A percentile compares a stretch with the other conserved stretches of the same genome.
These are phyloP conservation scores for Ballota nigra DNA, from an alignment of 257 asterid genomes.

Conservation along the genomic window DNA sequence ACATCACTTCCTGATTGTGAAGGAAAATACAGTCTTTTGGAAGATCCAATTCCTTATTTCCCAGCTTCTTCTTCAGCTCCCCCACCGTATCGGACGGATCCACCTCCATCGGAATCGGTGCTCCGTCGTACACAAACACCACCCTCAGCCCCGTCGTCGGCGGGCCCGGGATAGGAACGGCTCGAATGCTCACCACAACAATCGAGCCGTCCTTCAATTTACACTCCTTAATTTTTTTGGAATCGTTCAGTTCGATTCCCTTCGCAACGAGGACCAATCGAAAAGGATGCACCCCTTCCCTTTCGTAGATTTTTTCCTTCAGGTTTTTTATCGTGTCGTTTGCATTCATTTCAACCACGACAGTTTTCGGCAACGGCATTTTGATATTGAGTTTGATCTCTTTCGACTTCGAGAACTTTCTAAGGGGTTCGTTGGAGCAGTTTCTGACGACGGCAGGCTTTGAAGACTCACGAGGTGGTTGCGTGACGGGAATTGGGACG, in stretches of 20 bases:
- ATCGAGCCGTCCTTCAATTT: slow-evolving; percentile 37
- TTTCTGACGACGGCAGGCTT: too few species aligned
- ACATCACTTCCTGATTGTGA: slow-evolving; percentile 65
- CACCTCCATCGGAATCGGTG: slow-evolving; percentile 47
- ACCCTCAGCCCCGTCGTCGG: slow-evolving; percentile 26
- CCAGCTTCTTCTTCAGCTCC: slow-evolving; percentile 46
- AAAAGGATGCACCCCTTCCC: slow-evolving; percentile 29
- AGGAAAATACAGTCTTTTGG: slow-evolving; percentile 63
- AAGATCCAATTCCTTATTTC: slow-evolving; percentile 42
- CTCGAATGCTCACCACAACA: slow-evolving; percentile 28
- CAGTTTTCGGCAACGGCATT: slow-evolving; percentile 32
- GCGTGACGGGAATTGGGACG: not conserved
- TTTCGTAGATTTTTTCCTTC: slow-evolving; percentile 50
- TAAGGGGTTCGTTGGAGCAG: too few species aligned
- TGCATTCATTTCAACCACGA: slow-evolving; percentile 33
- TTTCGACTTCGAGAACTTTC: too few species aligned
- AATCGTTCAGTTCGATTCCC: slow-evolving; percentile 45
- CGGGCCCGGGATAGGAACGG: not conserved
- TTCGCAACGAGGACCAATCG: slow-evolving; percentile 32
- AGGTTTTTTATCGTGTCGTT: slow-evolving; percentile 35
- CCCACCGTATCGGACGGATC: slow-evolving; percentile 43
- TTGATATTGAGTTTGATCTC: slow-evolving; percentile 26
- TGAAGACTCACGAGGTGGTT: too few species aligned
- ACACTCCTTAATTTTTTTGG: slow-evolving; percentile 33
- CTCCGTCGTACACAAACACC: slow-evolving; percentile 32